A percentile compares a stretch with the other conserved stretches of the same genome.
These are phyloP conservation scores for Brassica napus DNA, from an alignment of 345 rosid genomes.

Conservation along the genomic window DNA sequence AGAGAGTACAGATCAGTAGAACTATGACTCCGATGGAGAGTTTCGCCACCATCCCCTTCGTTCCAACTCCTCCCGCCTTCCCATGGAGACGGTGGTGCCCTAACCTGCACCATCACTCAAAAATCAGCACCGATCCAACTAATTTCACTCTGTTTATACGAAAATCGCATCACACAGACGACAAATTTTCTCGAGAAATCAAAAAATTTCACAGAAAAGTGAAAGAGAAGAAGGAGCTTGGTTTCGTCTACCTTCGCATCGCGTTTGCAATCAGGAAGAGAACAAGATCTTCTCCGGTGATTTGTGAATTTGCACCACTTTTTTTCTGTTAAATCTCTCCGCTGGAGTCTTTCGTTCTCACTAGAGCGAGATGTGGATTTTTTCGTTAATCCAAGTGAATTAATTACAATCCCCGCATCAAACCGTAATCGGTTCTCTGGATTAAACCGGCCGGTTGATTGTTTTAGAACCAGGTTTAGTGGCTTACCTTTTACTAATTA, in stretches of 20 bases:
- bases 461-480: not conserved
- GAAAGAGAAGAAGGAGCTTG: not conserved
- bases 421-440: conserved; percentile 1
- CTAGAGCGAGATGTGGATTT: conserved; percentile 25
- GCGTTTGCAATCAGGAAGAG: conserved; percentile 11
- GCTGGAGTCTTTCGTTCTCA: conserved; percentile 11
- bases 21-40: conserved; percentile 63
- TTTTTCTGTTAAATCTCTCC: not conserved
- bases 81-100: conserved; percentile 71
- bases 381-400: conserved; percentile 10
- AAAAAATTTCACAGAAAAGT: not conserved
- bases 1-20: conserved; percentile 76
- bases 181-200: conserved; percentile 4
- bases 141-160: not conserved
- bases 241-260: conserved; percentile 35
- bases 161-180: conserved; percentile 20
- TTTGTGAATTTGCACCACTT: conserved; percentile 2
- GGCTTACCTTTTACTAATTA: not conserved
- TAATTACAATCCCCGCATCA: conserved; percentile 1
- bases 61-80: conserved; percentile 62
- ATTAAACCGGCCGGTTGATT: conserved; percentile 28
- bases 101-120: conserved; percentile 45
- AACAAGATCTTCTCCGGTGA: not conserved
- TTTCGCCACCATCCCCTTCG: conserved; percentile 62
- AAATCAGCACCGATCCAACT: conserved; percentile 37